These are phyloP conservation scores for Lonicera japonica DNA, from an alignment of 129 eudicot species.

Conservation along the genomic window DNA sequence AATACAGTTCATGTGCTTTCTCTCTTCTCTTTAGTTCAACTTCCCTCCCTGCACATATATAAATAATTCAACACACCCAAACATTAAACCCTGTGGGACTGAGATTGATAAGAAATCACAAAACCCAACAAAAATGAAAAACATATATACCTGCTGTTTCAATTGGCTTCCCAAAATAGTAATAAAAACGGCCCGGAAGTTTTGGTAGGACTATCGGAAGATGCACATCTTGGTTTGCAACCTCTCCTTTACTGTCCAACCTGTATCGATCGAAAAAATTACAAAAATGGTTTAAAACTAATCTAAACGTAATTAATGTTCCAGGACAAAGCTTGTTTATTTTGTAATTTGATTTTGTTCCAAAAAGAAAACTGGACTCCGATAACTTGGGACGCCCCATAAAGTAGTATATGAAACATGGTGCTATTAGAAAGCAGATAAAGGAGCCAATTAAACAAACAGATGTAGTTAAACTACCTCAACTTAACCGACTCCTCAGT, in stretches of 20 bases:
- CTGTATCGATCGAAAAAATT: conserved; percentile 13
- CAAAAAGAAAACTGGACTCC: too few species aligned
- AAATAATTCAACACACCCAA: not conserved
- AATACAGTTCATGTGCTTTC: conserved; percentile 54
- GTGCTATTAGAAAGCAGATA: too few species aligned
- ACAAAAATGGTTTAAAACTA: too few species aligned
- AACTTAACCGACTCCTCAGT: conserved; percentile 46
- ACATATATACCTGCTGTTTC: conserved; percentile 49
- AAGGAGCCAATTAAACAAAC: too few species aligned
- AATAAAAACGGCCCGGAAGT: conserved; percentile 85
- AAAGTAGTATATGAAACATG: too few species aligned
- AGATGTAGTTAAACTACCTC: conserved; percentile 28
- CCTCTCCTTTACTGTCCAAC: conserved; percentile 53
- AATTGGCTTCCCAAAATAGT: conserved; percentile 64
- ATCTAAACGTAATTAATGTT: too few species aligned
- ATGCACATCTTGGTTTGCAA: conserved; percentile 64
- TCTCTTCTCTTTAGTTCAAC: conserved; percentile 57
- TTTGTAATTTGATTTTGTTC: too few species aligned
- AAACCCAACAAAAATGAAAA: not conserved
- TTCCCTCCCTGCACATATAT: conserved; percentile 43
- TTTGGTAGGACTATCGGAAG: conserved; percentile 71
- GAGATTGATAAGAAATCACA: not conserved
- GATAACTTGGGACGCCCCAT: too few species aligned
- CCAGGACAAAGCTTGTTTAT: too few species aligned
- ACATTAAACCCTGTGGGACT: not conserved